Percentiles rank a stretch among this genome's conserved stretches.
These are phyloP conservation scores for Tolypocladium endophyticum DNA, from an alignment of 2,329 filamentous ascomycete species.

Conservation along the genomic window DNA sequence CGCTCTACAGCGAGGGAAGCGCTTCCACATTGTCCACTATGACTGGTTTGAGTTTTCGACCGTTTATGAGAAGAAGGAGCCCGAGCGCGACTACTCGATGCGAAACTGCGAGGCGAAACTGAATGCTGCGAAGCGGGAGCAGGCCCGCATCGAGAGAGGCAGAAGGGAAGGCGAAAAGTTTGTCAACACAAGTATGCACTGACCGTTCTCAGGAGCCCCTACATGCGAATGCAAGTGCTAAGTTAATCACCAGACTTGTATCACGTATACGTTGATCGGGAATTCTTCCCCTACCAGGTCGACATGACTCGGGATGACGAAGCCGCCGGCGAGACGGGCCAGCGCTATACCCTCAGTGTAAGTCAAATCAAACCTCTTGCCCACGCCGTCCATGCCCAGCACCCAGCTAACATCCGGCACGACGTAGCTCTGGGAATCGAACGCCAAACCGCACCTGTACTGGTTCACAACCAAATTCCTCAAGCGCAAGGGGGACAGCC, in stretches of 20 bases:
- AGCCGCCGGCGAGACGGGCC: constrained; percentile 33
- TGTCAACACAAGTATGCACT: constrained; percentile 37
- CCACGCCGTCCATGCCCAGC: not conserved
- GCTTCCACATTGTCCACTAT: constrained; percentile 30
- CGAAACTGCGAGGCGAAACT: constrained; percentile 16
- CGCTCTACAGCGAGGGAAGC: constrained; percentile 23
- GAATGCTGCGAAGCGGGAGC: constrained; percentile 19
- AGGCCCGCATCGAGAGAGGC: constrained; percentile 24
- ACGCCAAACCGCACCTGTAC: constrained; percentile 48
- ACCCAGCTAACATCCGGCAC: not conserved
- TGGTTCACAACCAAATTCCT: constrained; percentile 44
- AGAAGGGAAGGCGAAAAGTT: constrained; percentile 28
- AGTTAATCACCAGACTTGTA: constrained; percentile 37
- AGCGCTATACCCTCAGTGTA: constrained; percentile 52
- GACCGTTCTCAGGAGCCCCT: not conserved
- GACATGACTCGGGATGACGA: constrained; percentile 44
- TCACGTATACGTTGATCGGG: constrained; percentile 52
- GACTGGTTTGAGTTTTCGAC: constrained; percentile 44
- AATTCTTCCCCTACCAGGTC: constrained; percentile 54
- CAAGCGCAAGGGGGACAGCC: constrained; percentile 25
- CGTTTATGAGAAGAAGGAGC: constrained; percentile 17
- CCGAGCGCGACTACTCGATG: constrained; percentile 32
- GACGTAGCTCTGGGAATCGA: constrained; percentile 56
- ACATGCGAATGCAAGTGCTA: not conserved
- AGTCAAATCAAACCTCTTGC: constrained; percentile 13